A percentile compares a stretch with the other conserved stretches of the same genome.
phyloP scores from a whole-genome alignment of 495 filamentous ascomycete species.

The Parachaetomium inaequale region DNA sequence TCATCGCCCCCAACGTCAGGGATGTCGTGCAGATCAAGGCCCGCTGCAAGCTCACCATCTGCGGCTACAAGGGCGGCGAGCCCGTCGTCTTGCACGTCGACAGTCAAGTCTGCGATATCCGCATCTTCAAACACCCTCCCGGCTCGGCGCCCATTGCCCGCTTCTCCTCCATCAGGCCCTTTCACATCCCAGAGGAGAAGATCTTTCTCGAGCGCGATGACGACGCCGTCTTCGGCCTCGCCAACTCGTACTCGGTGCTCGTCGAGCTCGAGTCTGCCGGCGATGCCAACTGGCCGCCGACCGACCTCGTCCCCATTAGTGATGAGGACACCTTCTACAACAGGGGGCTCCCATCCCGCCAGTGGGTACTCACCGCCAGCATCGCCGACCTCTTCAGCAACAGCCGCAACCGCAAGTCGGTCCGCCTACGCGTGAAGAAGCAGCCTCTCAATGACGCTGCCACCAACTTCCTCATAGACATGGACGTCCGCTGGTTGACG shows the following conservation, averaged over 20 bases:
- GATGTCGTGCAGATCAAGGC: constrained; percentile 39
- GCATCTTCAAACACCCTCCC: constrained; percentile 43
- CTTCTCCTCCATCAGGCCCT: constrained; percentile 43
- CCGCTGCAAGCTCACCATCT: constrained; percentile 45
- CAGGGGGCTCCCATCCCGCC: constrained; percentile 26
- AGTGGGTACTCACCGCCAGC: constrained; percentile 41
- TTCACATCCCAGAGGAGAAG: constrained; percentile 45
- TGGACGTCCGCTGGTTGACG: constrained; percentile 46
- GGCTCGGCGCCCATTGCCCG: constrained; percentile 41
- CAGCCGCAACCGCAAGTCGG: constrained; percentile 37
- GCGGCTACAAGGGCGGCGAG: constrained; percentile 25
- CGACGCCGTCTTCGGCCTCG: constrained; percentile 41
- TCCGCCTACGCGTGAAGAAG: constrained; percentile 39
- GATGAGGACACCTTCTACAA: constrained; percentile 25
- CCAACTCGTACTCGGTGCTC: constrained; percentile 44
- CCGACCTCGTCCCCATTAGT: constrained; percentile 36
- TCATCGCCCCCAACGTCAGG: constrained; percentile 35
- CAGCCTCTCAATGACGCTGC: constrained; percentile 21
- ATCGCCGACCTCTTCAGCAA: constrained; percentile 40
- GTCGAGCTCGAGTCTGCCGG: constrained; percentile 47
- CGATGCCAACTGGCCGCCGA: constrained; percentile 48
- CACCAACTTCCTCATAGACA: constrained; percentile 43
- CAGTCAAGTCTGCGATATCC: constrained; percentile 47
- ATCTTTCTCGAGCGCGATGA: constrained; percentile 45
- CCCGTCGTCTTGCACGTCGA: constrained; percentile 41